Percentiles rank a stretch among this genome's conserved stretches.
These are phyloP conservation scores for Cutaneotrichosporon spelunceum DNA, from an alignment of 1,284 basidiomycete species.

Conservation along the genomic window DNA sequence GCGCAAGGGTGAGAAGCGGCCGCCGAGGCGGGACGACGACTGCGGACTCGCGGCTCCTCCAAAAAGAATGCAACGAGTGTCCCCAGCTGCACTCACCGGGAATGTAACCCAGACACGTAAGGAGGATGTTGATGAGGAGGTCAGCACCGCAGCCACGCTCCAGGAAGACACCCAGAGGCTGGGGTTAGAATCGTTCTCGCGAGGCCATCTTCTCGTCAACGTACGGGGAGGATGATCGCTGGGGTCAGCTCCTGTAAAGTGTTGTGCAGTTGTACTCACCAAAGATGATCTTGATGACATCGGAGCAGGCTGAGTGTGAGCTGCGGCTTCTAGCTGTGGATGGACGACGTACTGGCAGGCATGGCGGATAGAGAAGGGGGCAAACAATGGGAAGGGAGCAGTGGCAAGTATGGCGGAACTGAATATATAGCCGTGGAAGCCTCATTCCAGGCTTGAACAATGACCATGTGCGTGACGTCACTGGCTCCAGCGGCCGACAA, in stretches of 20 bases:
- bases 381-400: slow-evolving; percentile 9
- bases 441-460: not conserved
- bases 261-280: slow-evolving; percentile 9
- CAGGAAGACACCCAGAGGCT: slow-evolving; percentile 49
- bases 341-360: slow-evolving; percentile 13
- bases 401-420: too few species aligned
- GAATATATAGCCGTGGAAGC: too few species aligned
- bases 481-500: too few species aligned
- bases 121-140: slow-evolving; percentile 45
- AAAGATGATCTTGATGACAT: slow-evolving; percentile 44
- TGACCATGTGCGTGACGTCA: not conserved
- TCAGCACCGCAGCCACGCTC: slow-evolving; percentile 45
- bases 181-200: not conserved
- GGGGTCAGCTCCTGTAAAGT: slow-evolving; percentile 3
- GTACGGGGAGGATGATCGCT: slow-evolving; percentile 41
- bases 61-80: not conserved
- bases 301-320: slow-evolving; percentile 30
- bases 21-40: not conserved
- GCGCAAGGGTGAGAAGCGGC: not conserved
- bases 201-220: not conserved
- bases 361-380: slow-evolving; percentile 3
- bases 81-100: slow-evolving; percentile 28
- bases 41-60: not conserved
- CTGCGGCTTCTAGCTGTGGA: not conserved
- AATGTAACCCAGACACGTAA: slow-evolving; percentile 46